Evolutionary conservation across 129 eudicot genomes (phyloP).

Genomic region (sunflower (Helianthus annuus)): HanXRQr2.0-SUNRISE NC_035441.2:41865719-41866218

Average conservation of each 20-base stretch:
- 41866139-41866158: background rate
- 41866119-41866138: too few relatives aligned
- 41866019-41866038: background rate
- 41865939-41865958: constrained; percentile 2
- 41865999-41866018: background rate
- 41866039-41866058: constrained; percentile 8
- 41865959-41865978: background rate
- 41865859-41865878: background rate
- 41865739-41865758: constrained; percentile 6
- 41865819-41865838: background rate
- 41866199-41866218: too few relatives aligned
- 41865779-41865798: background rate
- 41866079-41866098: background rate
- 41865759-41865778: background rate
- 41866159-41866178: background rate
- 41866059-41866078: constrained; percentile 9
- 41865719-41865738: constrained; percentile 33
- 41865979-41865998: background rate
- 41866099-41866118: background rate
- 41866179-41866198: too few relatives aligned
- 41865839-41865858: background rate
- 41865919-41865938: constrained; percentile 3
- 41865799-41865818: constrained; percentile 10
- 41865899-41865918: constrained; percentile 7
- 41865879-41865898: background rate